Evolutionary conservation across 2,329 filamentous ascomycete genomes (phyloP).

Genomic region (Ophiostoma sp.): DNA sequence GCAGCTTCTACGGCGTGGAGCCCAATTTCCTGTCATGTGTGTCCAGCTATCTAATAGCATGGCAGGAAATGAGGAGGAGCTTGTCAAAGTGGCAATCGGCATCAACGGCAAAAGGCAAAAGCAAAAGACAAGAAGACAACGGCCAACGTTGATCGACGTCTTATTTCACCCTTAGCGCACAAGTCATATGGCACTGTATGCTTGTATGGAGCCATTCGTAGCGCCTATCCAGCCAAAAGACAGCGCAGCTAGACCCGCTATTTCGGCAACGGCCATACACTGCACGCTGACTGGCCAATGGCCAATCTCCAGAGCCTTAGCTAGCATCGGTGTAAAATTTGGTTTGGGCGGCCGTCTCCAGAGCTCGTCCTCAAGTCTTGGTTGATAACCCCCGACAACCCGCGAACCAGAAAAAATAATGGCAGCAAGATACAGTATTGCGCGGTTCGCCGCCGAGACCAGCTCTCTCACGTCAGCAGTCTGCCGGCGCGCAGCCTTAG

Average conservation of each 20-base stretch:
- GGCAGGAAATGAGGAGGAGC: neutral
- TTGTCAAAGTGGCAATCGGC: neutral
- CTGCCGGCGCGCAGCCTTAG: neutral
- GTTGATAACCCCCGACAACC: neutral
- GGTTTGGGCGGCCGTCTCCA: neutral
- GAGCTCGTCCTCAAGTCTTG: neutral
- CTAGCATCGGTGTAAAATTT: neutral
- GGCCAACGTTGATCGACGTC: neutral
- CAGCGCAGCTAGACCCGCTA: slow-evolving; percentile 18
- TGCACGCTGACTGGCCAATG: slow-evolving; percentile 26
- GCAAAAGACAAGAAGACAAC: neutral
- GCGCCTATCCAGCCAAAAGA: neutral
- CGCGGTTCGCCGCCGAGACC: slow-evolving; percentile 10
- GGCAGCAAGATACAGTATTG: slow-evolving; percentile 14
- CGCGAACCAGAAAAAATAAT: neutral
- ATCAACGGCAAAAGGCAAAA: neutral
- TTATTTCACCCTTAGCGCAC: neutral
- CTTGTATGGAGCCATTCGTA: neutral
- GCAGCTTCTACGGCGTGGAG: neutral
- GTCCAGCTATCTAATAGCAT: neutral
- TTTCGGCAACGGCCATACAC: slow-evolving; percentile 10
- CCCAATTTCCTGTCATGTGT: neutral
- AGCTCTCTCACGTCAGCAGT: neutral
- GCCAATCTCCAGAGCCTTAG: slow-evolving; percentile 22
- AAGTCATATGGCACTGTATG: neutral